These are phyloP conservation scores for Triticum urartu DNA, from an alignment of 176 grass and related monocot genomes.

Conservation along the genomic window DNA sequence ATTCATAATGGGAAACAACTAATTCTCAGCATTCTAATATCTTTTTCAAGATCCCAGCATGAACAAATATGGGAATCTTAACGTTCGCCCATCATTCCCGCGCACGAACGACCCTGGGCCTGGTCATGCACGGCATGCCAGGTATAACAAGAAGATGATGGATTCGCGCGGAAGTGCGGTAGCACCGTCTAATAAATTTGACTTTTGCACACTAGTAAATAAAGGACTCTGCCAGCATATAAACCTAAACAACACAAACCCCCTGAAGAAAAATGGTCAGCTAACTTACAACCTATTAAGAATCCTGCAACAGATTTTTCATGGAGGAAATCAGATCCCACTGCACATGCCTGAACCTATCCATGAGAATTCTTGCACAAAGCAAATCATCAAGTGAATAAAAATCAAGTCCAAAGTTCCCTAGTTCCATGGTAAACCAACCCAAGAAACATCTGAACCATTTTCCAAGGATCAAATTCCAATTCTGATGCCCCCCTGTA, in stretches of 20 bases:
- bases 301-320: neutral
- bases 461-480: neutral
- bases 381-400: neutral
- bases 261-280: neutral
- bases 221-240: constrained; percentile 1
- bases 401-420: neutral
- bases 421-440: neutral
- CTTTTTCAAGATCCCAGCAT: neutral
- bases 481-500: neutral
- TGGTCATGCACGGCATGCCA: too few species aligned
- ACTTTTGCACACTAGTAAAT: neutral
- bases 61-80: neutral
- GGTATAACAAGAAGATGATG: too few species aligned
- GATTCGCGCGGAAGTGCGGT: too few species aligned
- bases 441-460: neutral
- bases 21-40: neutral
- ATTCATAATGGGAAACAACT: neutral
- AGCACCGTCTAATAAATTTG: neutral
- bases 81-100: too few species aligned
- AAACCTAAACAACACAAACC: neutral
- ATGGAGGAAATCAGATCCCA: neutral
- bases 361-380: neutral
- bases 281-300: constrained; percentile 11
- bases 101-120: too few species aligned
- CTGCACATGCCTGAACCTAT: neutral